Conservation (phyloP, 805 yeast species). For the Monosporozyma aerobia region DNA sequence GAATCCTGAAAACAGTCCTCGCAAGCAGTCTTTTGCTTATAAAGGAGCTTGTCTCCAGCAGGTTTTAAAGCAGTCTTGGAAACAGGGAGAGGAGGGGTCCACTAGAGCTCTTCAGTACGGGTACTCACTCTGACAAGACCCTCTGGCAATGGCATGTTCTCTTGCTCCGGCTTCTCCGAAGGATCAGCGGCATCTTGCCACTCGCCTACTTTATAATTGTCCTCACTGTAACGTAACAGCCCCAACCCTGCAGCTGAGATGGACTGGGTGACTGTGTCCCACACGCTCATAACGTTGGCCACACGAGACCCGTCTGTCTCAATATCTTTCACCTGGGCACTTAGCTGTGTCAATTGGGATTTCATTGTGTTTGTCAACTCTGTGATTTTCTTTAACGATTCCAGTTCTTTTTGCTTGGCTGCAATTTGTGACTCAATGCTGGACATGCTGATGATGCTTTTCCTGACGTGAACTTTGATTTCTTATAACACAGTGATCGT, state of each 20-base stretch:
- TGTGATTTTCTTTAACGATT: conserved; percentile 20
- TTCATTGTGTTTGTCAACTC: conserved; percentile 21
- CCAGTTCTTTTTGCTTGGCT: conserved; percentile 19
- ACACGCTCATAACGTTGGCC: conserved; percentile 20
- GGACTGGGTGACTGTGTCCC: conserved; percentile 27
- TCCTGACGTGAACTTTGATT: no score
- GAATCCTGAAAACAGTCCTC: neutral
- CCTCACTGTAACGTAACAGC: conserved; percentile 24
- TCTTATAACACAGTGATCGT: no score
- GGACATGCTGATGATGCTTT: neutral
- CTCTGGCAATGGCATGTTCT: conserved; percentile 49
- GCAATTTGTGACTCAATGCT: neutral
- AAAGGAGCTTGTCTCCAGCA: neutral
- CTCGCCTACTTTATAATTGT: conserved; percentile 26
- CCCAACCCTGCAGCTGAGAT: conserved; percentile 28
- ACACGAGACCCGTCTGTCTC: conserved; percentile 21
- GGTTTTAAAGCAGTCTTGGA: neutral
- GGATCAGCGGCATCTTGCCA: conserved; percentile 16
- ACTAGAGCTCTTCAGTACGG: conserved; percentile 5
- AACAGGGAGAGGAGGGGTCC: neutral
- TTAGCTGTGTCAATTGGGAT: conserved; percentile 20
- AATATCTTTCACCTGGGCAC: conserved; percentile 18
- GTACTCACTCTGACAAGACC: conserved; percentile 45
- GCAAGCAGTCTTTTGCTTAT: neutral
- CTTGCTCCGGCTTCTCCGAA: conserved; percentile 25